Base-by-base conservation (phyloP, 441 rosid species). In the Mallotus repandus region DNA sequence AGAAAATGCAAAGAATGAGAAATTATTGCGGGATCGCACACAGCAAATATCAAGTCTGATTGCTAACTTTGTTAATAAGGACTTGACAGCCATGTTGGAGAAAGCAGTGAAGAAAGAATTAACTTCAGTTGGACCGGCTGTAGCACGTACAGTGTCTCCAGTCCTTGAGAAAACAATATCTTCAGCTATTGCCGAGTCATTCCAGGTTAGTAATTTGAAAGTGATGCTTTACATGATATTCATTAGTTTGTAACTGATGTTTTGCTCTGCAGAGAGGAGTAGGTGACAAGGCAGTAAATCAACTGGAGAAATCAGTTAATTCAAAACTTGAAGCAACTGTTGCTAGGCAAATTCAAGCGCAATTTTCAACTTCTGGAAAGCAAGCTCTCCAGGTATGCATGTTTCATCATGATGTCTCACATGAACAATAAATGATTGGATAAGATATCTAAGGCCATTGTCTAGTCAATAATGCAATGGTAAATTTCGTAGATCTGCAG, bases 361-460 rank as follows among this genome's bases (percentile, higher is more conserved):
- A 88, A 75, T 90, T 90, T 75, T 93, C 87, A 79, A 87, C 91
- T 78, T 85, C 88, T 74, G 93, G 96, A 72, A 90, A 86, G 84
- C 96, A 87, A 81, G 90, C 89, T 53, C 93, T 89, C 48, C 96
- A 90, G 96, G 96, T 87, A 64, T 58, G 63, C 7, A 12, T 10
- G 18, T 19, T 22, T 29, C 22, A n/a, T 50, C 43, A 22, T 62
- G 63, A 72, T 61, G 0, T 21, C 59, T 18, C 57, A 9, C 52
- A 8, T 57, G 58, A 56, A 13, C 15, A 18, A 7, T 63, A n/a
- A 54, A 7, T 22, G n/a, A 53, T 54, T 53, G 62, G 45, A 72
- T 43, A 53, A 53, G 69, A 21, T 54, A 62, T 52, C 15, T 52
- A 8, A 61, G 59, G n/a, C 13, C 21, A 22, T 66, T 53, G 4